Evolutionary conservation across 768 basidiomycete species (phyloP).

Genomic region (Candolleomyces efflorescens): DNA sequence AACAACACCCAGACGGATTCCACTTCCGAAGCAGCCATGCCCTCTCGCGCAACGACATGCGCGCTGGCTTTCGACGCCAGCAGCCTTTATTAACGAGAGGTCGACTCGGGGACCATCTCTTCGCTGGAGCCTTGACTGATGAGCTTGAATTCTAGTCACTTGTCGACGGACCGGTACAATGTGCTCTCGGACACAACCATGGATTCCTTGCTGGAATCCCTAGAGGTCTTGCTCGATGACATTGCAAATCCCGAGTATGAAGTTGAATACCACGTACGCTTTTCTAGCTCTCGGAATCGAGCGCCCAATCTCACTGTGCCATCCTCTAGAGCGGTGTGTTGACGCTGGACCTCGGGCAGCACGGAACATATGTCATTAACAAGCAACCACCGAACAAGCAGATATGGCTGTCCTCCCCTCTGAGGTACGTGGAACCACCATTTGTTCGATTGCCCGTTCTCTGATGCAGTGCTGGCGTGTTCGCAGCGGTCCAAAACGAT

Average conservation of each 20-base stretch:
- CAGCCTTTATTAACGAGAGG: slow-evolving; percentile 57
- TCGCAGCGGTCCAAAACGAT: slow-evolving; percentile 88
- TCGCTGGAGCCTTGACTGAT: not conserved
- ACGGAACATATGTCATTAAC: slow-evolving; percentile 93
- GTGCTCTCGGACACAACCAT: slow-evolving; percentile 70
- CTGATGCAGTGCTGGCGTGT: not conserved
- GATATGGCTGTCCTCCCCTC: slow-evolving; percentile 91
- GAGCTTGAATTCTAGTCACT: slow-evolving; percentile 19
- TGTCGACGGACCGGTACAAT: slow-evolving; percentile 70
- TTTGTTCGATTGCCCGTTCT: not conserved
- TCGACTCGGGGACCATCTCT: slow-evolving; percentile 16
- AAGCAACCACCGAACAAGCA: slow-evolving; percentile 98
- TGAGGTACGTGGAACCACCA: slow-evolving; percentile 49
- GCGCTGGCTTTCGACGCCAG: slow-evolving; percentile 45
- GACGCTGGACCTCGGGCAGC: slow-evolving; percentile 68
- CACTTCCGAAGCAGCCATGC: slow-evolving; percentile 8
- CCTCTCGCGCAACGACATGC: slow-evolving; percentile 10
- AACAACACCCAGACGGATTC: slow-evolving; percentile 7
- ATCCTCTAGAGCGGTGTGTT: slow-evolving; percentile 77
- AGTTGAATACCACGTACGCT: slow-evolving; percentile 82
- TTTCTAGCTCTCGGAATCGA: not conserved
- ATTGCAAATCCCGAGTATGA: slow-evolving; percentile 57
- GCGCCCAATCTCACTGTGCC: slow-evolving; percentile 1
- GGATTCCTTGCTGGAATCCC: slow-evolving; percentile 65
- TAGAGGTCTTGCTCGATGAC: slow-evolving; percentile 71